phyloP scores from a whole-genome alignment of 768 basidiomycete genomes.

The Tulasnella sp. region DNA sequence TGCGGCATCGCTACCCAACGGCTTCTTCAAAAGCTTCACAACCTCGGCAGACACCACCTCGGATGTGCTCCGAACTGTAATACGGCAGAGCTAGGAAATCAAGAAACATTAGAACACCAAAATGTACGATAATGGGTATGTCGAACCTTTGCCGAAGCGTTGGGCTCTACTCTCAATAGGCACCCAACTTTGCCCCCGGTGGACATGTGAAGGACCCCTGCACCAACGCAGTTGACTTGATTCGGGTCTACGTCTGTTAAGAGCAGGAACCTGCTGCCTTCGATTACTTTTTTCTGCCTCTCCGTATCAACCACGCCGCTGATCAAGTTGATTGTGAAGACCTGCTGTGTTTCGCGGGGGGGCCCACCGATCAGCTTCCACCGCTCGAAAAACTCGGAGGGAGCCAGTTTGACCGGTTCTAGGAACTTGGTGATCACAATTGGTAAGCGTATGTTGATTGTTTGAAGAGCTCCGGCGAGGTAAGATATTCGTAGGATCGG shows the following conservation, averaged over 20 bases:
- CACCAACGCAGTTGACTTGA: constrained; percentile 84
- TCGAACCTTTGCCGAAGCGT: constrained; percentile 85
- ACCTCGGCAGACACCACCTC: constrained; percentile 76
- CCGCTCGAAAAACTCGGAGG: constrained; percentile 88
- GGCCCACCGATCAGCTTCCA: constrained; percentile 97
- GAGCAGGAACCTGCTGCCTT: constrained; percentile 68
- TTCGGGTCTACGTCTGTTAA: constrained; percentile 88
- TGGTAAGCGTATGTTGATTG: constrained; percentile 74
- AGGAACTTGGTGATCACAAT: constrained; percentile 87
- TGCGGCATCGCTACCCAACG: constrained; percentile 20
- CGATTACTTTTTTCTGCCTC: constrained; percentile 66
- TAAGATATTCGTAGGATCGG: constrained; percentile 85
- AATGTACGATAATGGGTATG: constrained; percentile 3
- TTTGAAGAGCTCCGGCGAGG: constrained; percentile 85
- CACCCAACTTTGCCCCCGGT: constrained; percentile 91
- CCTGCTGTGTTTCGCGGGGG: constrained; percentile 80
- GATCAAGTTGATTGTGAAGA: constrained; percentile 74
- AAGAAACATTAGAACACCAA: background rate
- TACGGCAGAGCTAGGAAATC: constrained; percentile 65
- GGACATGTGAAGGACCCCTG: constrained; percentile 95
- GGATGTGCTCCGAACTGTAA: constrained; percentile 93
- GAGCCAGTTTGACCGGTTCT: constrained; percentile 79
- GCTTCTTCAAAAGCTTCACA: constrained; percentile 43
- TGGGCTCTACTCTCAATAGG: constrained; percentile 86
- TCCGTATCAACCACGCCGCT: constrained; percentile 65